Evolutionary conservation across 148 eudicot genomes (phyloP).

Genomic region (Bassia scoparia): DNA sequence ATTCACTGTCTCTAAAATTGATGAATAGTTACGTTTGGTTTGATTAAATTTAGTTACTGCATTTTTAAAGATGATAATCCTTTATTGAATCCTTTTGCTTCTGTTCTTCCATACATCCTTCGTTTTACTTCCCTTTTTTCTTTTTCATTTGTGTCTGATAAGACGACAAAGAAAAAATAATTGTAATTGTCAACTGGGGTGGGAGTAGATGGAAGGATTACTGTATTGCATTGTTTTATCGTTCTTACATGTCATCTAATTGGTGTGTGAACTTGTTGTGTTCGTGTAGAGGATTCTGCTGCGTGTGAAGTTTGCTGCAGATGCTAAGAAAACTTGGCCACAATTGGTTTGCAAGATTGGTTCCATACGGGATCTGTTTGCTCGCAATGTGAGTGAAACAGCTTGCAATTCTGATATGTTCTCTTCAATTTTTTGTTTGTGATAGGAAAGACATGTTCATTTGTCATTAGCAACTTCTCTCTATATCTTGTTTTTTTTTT

Average conservation of each 20-base stretch:
- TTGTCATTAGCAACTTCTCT: not conserved
- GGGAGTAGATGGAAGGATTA: not conserved
- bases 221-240: not conserved
- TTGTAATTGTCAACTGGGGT: not conserved
- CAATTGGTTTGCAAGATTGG: slow-evolving; percentile 80
- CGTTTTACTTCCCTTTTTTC: not conserved
- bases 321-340: slow-evolving; percentile 74
- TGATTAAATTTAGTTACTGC: not conserved
- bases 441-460: not conserved
- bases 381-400: slow-evolving; percentile 68
- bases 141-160: not conserved
- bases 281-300: slow-evolving; percentile 54
- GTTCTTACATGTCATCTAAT: not conserved
- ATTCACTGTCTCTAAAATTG: too few relatives aligned
- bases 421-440: not conserved
- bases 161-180: not conserved
- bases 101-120: not conserved
- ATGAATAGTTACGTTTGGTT: too few relatives aligned
- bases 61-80: not conserved
- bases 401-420: not conserved
- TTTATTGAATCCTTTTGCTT: not conserved
- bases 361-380: slow-evolving; percentile 62
- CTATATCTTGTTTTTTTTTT: not conserved
- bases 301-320: slow-evolving; percentile 46
- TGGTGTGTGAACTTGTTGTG: slow-evolving; percentile 15